Conservation (phyloP, 345 rosid genomes). For the Acer negundo region DNA sequence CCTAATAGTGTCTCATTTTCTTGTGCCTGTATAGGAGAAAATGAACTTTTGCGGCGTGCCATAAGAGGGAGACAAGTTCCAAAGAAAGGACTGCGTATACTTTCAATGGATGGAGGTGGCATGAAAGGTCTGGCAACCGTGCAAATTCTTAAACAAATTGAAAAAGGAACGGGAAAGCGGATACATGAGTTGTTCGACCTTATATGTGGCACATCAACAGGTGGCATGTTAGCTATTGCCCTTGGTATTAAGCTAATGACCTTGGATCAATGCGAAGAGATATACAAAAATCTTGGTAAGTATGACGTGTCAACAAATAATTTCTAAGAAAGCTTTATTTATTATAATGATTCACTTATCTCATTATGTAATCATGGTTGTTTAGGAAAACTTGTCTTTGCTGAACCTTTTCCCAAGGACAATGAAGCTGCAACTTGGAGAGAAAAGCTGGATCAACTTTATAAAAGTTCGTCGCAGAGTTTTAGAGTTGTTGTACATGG, state of each 20-base stretch:
- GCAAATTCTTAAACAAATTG: conserved; percentile 95
- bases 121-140: conserved; percentile 99
- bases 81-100: conserved; percentile 93
- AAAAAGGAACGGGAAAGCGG: conserved; percentile 91
- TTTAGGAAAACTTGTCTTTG: conserved; percentile 94
- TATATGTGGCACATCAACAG: conserved; percentile 97
- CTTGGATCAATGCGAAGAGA: conserved; percentile 88
- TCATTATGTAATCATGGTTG: conserved; percentile 24
- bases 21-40: conserved; percentile 71
- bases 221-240: conserved; percentile 99
- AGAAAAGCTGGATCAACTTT: conserved; percentile 94
- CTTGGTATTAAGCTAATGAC: conserved; percentile 94
- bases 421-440: conserved; percentile 99
- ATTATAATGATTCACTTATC: conserved; percentile 6
- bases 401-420: conserved; percentile 93
- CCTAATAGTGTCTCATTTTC: conserved; percentile 4
- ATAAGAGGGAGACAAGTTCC: conserved; percentile 87
- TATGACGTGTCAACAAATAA: conserved; percentile 12
- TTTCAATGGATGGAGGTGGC: conserved; percentile 99
- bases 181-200: conserved; percentile 98
- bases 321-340: conserved; percentile 13
- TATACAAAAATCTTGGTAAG: conserved; percentile 96
- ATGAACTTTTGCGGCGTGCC: conserved; percentile 88
- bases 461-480: conserved; percentile 97
- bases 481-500: conserved; percentile 99